phyloP scores from a whole-genome alignment of 2,329 filamentous ascomycete genomes.

The Hypoxylon rubiginosum region DNA sequence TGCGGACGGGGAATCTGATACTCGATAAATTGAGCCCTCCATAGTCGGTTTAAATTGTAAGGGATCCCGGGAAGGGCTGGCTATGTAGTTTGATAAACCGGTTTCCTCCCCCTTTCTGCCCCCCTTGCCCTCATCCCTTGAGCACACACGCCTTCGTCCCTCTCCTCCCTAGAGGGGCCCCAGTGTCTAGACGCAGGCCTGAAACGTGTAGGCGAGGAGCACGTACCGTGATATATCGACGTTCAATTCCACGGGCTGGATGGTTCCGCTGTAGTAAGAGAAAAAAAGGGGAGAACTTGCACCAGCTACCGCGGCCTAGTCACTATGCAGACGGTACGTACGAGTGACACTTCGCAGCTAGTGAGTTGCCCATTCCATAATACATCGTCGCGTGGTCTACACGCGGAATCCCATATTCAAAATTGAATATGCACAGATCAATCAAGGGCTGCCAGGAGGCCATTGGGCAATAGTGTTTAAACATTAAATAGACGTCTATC shows the following conservation, averaged over 20 bases:
- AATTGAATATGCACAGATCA: not conserved
- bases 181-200: not conserved
- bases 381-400: not conserved
- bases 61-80: slow-evolving; percentile 2
- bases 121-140: slow-evolving; percentile 1
- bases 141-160: no score
- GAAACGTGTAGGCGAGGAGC: not conserved
- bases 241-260: slow-evolving; percentile 4
- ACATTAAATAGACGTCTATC: slow-evolving; percentile 15
- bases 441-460: not conserved
- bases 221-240: slow-evolving; percentile 20
- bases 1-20: slow-evolving; percentile 14
- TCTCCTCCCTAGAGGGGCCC: not conserved
- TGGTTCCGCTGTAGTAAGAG: not conserved
- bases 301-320: no score
- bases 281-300: not conserved
- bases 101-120: not conserved
- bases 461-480: slow-evolving; percentile 1
- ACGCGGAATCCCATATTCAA: slow-evolving; percentile 5
- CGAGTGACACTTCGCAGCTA: not conserved
- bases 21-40: slow-evolving; percentile 31
- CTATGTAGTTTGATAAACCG: no score
- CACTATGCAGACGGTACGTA: not conserved
- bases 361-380: not conserved
- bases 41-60: slow-evolving; percentile 11